Percentiles rank a stretch among this genome's conserved stretches.
phyloP scores from a whole-genome alignment of 2,329 filamentous ascomycete species.

The Cercospora zeae-maydis region DNA sequence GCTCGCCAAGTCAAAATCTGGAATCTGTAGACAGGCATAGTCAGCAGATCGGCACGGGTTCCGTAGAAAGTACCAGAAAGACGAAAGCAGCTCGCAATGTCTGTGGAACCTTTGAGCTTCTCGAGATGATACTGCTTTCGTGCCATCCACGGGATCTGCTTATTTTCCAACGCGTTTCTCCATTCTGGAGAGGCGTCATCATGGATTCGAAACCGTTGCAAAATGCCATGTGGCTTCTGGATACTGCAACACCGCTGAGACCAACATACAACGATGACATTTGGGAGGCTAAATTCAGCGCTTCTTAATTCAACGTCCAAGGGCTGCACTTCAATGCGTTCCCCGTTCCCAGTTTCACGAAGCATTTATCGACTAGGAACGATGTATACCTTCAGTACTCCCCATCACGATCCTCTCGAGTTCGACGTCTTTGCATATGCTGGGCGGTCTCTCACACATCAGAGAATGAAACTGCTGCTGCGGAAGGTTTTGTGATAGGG shows the following conservation, averaged over 20 bases:
- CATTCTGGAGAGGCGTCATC: background rate
- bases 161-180: background rate
- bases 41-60: background rate
- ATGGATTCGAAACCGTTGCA: background rate
- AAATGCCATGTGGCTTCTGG: background rate
- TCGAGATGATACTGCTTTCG: background rate
- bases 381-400: too few relatives aligned
- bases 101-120: background rate
- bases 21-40: background rate
- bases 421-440: too few relatives aligned
- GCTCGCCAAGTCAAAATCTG: background rate
- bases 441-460: too few relatives aligned
- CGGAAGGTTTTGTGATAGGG: too few relatives aligned
- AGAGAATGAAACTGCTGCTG: too few relatives aligned
- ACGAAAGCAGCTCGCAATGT: background rate
- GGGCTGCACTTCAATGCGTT: too few relatives aligned
- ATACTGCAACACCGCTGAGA: background rate
- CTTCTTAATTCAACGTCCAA: too few relatives aligned
- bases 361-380: too few relatives aligned
- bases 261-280: background rate
- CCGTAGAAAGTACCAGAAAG: background rate
- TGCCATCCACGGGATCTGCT: background rate
- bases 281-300: too few relatives aligned
- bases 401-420: too few relatives aligned
- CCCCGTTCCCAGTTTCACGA: too few relatives aligned